Base-by-base conservation (phyloP, 306 rosid species). In the Medicago truncatula region DNA sequence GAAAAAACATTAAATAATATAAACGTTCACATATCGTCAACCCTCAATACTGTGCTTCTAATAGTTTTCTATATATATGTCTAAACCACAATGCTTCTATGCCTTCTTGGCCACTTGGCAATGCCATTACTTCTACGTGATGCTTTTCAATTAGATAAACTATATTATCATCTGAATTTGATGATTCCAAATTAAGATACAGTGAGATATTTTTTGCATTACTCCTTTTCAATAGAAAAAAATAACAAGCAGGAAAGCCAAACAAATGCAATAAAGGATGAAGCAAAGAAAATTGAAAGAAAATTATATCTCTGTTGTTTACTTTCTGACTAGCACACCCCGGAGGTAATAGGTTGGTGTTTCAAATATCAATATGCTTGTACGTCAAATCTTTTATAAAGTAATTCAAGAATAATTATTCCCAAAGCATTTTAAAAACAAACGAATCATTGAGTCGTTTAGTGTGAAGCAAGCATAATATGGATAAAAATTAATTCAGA, bases 301-400 rank as follows among this genome's bases (percentile, higher is more conserved):
- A 12, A 16, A 46, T 65, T 78, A 46, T 65, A 82, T 74, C 50
- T 67, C 43, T 40, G 39, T 21, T 43, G 66, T 69, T 67, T 62
- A 70, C 49, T 38, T 73, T 66, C 67, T 46, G 64, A 31, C 34
- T 71, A 64, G 54, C 31, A 70, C 28, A 47, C 67, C 16, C 23
- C 38, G 7, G 16, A 44, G 10, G 53, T 5, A 41, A 64, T 63
- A 44, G 10, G 61, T 7, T 47, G 25, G 39, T 18, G 46, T 46
- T 64, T 43, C 6, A 66, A 13, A 50, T 38, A 56, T 61, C 7
- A 66, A 23, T 41, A 47, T 67, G 67, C 67, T 21, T 12, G 25
- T 23, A 11, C 3, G 52, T 46, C 34, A 59, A 59, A 59, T 53
- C 62, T 50, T 39, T 64, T 16, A 38, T 16, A 52, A 56, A 70